Evolutionary conservation across 371 early-diverging fungal species (phyloP).

Genomic region (Lichtheimia corymbifera): DNA sequence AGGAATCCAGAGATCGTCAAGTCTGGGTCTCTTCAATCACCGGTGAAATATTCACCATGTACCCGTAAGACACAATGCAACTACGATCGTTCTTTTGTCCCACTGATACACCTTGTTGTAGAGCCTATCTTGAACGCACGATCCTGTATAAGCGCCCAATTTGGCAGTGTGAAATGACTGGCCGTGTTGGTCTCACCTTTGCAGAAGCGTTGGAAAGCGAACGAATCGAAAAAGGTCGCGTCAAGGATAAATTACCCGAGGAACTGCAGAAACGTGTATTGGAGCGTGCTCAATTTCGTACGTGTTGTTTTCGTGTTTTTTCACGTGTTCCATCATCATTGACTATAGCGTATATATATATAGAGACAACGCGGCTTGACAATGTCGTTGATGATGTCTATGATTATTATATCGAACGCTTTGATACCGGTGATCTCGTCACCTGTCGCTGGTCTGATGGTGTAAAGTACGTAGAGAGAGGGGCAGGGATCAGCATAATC

Average conservation of each 20-base stretch:
- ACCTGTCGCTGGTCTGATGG: conserved; percentile 55
- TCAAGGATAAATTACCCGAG: conserved; percentile 65
- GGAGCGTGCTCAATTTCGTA: conserved; percentile 73
- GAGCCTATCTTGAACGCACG: conserved; percentile 73
- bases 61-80: conserved; percentile 62
- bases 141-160: conserved; percentile 67
- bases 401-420: conserved; percentile 46
- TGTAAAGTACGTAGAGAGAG: conserved; percentile 31
- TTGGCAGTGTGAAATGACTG: conserved; percentile 83
- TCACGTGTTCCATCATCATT: too few species aligned
- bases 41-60: conserved; percentile 80
- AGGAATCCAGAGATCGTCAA: conserved; percentile 50
- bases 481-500: too few species aligned
- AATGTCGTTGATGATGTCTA: conserved; percentile 55
- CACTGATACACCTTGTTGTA: conserved; percentile 28
- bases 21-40: conserved; percentile 82
- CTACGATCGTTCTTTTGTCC: neutral
- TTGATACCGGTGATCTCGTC: conserved; percentile 46
- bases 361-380: conserved; percentile 58
- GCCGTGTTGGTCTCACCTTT: conserved; percentile 75
- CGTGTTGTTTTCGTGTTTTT: conserved; percentile 19
- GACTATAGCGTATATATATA: neutral
- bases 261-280: conserved; percentile 66
- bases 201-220: conserved; percentile 81
- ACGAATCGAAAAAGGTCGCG: conserved; percentile 54